phyloP scores from a whole-genome alignment of 2,329 filamentous ascomycete species.

The Huntiella savannae region DNA sequence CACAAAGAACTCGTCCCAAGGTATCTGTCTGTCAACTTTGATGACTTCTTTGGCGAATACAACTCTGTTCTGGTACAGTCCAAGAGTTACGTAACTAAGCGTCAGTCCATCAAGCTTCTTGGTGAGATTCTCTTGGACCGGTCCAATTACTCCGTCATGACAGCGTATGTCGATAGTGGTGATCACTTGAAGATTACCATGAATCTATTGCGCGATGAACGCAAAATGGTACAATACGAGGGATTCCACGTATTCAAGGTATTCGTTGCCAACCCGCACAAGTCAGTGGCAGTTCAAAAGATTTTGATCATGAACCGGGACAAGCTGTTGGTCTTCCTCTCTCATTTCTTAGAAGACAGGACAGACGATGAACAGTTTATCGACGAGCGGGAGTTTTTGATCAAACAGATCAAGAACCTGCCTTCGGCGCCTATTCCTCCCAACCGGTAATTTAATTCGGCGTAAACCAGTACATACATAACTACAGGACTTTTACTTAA shows the following conservation, averaged over 20 bases:
- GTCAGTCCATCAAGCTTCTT: constrained; percentile 91
- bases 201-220: constrained; percentile 86
- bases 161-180: constrained; percentile 80
- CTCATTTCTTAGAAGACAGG: constrained; percentile 80
- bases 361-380: constrained; percentile 98
- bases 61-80: constrained; percentile 77
- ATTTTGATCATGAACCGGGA: constrained; percentile 94
- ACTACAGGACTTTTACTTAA: background rate
- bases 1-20: constrained; percentile 82
- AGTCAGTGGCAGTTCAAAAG: constrained; percentile 86
- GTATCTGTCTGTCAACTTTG: constrained; percentile 79
- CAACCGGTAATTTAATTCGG: constrained; percentile 21
- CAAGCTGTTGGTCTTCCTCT: constrained; percentile 71
- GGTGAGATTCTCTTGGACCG: constrained; percentile 88
- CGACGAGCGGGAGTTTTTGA: constrained; percentile 90
- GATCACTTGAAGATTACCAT: constrained; percentile 97
- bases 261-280: constrained; percentile 96
- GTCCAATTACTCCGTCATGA: constrained; percentile 97
- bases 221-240: constrained; percentile 98
- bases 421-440: constrained; percentile 36
- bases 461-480: background rate
- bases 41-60: constrained; percentile 80
- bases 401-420: constrained; percentile 74
- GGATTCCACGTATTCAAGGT: constrained; percentile 99
- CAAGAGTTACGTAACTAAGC: constrained; percentile 91